These are phyloP conservation scores for Mortierella sp. DNA, from an alignment of 371 early-diverging fungal genomes.

Conservation along the genomic window DNA sequence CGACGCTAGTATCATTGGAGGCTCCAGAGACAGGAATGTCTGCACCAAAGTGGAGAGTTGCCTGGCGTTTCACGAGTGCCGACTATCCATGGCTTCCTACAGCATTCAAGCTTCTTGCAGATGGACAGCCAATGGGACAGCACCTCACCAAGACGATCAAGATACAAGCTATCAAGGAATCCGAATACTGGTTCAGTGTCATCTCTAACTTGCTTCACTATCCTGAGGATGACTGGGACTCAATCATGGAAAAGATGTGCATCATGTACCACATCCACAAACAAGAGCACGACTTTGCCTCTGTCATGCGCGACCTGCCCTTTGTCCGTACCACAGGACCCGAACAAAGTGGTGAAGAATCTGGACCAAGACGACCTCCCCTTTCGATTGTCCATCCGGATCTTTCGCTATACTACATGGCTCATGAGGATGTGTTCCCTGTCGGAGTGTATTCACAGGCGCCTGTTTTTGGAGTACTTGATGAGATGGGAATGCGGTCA, in stretches of 20 bases:
- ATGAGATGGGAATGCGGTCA: conserved; percentile 20
- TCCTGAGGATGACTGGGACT: conserved; percentile 14
- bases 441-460: conserved; percentile 12
- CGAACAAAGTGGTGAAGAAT: too few species aligned
- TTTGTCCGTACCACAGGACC: conserved; percentile 25
- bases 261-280: conserved; percentile 6
- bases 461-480: conserved; percentile 2
- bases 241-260: conserved; percentile 12
- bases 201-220: neutral
- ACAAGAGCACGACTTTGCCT: neutral
- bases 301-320: neutral
- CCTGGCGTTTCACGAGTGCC: neutral
- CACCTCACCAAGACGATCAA: neutral
- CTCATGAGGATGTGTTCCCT: conserved; percentile 21
- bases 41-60: conserved; percentile 1
- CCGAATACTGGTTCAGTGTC: conserved; percentile 25
- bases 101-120: conserved; percentile 5
- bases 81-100: conserved; percentile 23
- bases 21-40: too few species aligned
- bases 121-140: conserved; percentile 8
- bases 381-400: conserved; percentile 3
- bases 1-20: neutral
- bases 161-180: neutral
- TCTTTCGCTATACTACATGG: conserved; percentile 10
- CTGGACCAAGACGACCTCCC: neutral